Evolutionary conservation across 495 filamentous ascomycete genomes (phyloP).

Genomic region (Aspergillus sclerotioniger): DNA sequence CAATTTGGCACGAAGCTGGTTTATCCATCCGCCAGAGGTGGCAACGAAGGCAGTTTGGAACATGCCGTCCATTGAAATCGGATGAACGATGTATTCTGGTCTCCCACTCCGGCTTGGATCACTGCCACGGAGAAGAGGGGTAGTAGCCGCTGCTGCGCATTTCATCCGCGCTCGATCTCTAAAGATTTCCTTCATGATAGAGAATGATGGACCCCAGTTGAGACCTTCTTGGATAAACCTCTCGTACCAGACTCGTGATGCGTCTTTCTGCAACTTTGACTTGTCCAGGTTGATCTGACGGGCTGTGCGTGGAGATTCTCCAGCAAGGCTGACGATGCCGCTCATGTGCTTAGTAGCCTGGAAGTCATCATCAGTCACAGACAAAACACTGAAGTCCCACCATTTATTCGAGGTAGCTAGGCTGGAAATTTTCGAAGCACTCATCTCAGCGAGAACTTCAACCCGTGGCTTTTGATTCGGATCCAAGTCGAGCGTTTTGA

Average conservation of each 20-base stretch:
- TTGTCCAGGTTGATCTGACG: neutral
- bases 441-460: slow-evolving; percentile 8
- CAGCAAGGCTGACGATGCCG: slow-evolving; percentile 9
- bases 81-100: slow-evolving; percentile 4
- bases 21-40: neutral
- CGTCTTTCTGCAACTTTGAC: neutral
- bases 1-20: neutral
- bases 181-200: slow-evolving; percentile 5
- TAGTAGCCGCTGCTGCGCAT: neutral
- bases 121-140: neutral
- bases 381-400: slow-evolving; percentile 15
- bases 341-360: slow-evolving; percentile 7
- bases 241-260: slow-evolving; percentile 5
- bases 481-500: slow-evolving; percentile 25
- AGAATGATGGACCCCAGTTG: slow-evolving; percentile 9
- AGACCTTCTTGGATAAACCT: slow-evolving; percentile 3
- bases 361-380: slow-evolving; percentile 5
- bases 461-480: slow-evolving; percentile 4
- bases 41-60: neutral
- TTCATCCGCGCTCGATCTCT: neutral
- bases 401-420: slow-evolving; percentile 4
- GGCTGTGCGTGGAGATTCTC: neutral
- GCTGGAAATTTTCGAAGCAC: neutral
- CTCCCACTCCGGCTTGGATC: neutral
- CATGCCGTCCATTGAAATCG: slow-evolving; percentile 5